Percentiles rank a stretch among this genome's conserved stretches.
phyloP scores from a whole-genome alignment of 176 grass and related monocot species.

The Pontederia paniculata region DNA sequence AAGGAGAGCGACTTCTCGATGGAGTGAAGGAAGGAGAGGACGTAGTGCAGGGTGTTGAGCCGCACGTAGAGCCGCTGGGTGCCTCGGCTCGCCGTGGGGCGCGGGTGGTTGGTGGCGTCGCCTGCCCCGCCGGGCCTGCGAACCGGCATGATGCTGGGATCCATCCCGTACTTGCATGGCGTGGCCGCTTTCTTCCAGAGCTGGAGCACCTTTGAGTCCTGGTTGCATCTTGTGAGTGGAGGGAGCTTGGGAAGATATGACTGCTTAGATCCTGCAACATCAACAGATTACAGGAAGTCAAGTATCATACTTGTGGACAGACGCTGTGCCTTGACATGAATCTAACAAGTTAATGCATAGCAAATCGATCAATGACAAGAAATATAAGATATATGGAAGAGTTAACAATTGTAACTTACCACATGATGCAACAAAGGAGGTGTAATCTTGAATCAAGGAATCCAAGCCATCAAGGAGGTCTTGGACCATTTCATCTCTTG shows the following conservation, averaged over 20 bases:
- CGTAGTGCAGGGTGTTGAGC: conserved; percentile 75
- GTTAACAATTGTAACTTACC: conserved; percentile 28
- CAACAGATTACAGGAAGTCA: not conserved
- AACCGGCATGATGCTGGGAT: not conserved
- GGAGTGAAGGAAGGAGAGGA: conserved; percentile 44
- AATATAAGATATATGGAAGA: no score
- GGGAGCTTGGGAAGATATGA: conserved; percentile 59
- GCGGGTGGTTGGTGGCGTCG: conserved; percentile 41
- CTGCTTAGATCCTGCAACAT: conserved; percentile 41
- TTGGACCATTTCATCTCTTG: conserved; percentile 60
- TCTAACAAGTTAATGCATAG: not conserved
- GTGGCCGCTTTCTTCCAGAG: conserved; percentile 64
- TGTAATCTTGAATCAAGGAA: conserved; percentile 52
- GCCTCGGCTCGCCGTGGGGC: conserved; percentile 71
- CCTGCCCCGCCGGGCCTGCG: not conserved
- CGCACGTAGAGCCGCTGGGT: conserved; percentile 82
- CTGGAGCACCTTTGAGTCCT: conserved; percentile 49
- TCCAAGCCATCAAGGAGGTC: conserved; percentile 60
- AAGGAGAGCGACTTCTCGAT: conserved; percentile 38
- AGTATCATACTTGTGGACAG: not conserved
- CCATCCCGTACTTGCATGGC: conserved; percentile 39
- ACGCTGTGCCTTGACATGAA: not conserved
- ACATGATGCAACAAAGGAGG: conserved; percentile 60
- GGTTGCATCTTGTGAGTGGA: conserved; percentile 76
- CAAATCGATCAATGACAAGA: not conserved